These are phyloP conservation scores for Tylopilus intermedius DNA, from an alignment of 768 basidiomycete genomes.

Conservation along the genomic window DNA sequence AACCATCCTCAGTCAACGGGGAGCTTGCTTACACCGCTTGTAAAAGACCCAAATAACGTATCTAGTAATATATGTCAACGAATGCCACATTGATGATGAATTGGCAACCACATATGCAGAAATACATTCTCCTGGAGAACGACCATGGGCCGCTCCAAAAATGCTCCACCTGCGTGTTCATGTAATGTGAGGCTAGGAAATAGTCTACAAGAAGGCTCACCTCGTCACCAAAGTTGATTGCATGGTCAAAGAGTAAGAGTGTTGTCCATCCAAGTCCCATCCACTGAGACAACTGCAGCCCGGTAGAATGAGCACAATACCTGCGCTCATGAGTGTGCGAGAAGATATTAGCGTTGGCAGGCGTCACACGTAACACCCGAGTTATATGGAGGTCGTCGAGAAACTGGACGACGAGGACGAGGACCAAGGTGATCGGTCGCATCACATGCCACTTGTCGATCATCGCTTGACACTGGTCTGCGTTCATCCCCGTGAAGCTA, in stretches of 20 bases:
- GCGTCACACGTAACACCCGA: too few species aligned
- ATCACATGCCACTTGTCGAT: slow-evolving; percentile 69
- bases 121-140: slow-evolving; percentile 7
- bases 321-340: neutral
- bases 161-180: slow-evolving; percentile 5
- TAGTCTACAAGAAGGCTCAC: neutral
- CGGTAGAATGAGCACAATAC: neutral
- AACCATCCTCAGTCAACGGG: neutral
- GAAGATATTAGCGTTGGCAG: neutral
- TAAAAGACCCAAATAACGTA: slow-evolving; percentile 9
- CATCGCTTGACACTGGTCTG: slow-evolving; percentile 63
- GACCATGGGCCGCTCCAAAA: slow-evolving; percentile 14
- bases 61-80: slow-evolving; percentile 1
- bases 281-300: neutral
- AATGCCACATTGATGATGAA: neutral
- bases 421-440: too few species aligned
- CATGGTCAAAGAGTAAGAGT: slow-evolving; percentile 12
- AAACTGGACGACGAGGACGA: too few species aligned
- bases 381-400: too few species aligned
- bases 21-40: slow-evolving; percentile 5
- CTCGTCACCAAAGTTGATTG: slow-evolving; percentile 4
- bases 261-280: slow-evolving; percentile 1
- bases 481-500: slow-evolving; percentile 81
- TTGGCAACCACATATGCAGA: neutral
- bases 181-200: neutral